Conservation (phyloP, 768 basidiomycete genomes). For the Crepidotus variabilis region DNA sequence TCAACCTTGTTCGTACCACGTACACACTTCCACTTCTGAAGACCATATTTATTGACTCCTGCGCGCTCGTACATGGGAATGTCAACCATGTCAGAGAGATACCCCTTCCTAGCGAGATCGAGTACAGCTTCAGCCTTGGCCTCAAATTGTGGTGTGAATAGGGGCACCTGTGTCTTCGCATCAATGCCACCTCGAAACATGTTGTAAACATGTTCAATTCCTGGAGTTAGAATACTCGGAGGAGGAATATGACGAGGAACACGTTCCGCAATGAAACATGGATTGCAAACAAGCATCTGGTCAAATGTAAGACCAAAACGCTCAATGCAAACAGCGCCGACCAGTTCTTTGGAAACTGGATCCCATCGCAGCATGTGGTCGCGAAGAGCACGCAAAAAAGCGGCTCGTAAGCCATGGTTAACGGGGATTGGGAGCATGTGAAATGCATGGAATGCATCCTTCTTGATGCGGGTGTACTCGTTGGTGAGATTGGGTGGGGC, state of each 20-base stretch:
- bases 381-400: conserved; percentile 16
- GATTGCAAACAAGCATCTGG: conserved; percentile 18
- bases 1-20: conserved; percentile 21
- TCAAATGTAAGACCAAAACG: conserved; percentile 14
- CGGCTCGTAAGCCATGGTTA: conserved; percentile 15
- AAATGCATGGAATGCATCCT: conserved; percentile 21
- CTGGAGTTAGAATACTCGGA: conserved; percentile 17
- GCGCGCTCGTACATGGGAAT: conserved; percentile 15
- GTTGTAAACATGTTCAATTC: conserved; percentile 15
- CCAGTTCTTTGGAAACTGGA: conserved; percentile 7
- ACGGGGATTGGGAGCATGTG: conserved; percentile 13
- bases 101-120: conserved; percentile 17
- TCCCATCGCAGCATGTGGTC: conserved; percentile 23
- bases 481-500: neutral
- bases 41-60: conserved; percentile 16
- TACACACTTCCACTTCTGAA: conserved; percentile 15
- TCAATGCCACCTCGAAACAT: conserved; percentile 16
- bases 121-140: conserved; percentile 17
- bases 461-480: conserved; percentile 14
- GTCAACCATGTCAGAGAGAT: conserved; percentile 15
- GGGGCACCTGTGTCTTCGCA: conserved; percentile 12
- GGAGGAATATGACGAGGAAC: conserved; percentile 15
- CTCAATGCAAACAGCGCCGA: conserved; percentile 13
- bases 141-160: conserved; percentile 11
- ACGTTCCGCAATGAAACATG: conserved; percentile 10